These are phyloP conservation scores for Lagenidium giganteum DNA, from an alignment of 352 stramenopile genomes.

Conservation along the genomic window DNA sequence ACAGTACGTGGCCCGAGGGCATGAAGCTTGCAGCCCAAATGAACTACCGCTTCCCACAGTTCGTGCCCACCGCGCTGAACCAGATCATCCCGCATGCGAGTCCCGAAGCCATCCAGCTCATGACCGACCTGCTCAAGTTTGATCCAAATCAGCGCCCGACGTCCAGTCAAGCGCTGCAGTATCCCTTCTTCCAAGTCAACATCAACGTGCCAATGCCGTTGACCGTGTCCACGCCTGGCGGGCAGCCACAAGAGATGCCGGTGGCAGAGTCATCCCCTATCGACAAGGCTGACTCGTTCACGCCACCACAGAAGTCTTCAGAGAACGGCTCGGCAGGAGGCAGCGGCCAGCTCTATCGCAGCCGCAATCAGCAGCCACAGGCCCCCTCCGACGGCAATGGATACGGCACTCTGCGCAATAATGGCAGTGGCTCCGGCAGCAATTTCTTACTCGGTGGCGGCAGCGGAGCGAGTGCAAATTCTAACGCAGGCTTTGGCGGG, in stretches of 20 bases:
- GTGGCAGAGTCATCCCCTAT: slow-evolving; percentile 19
- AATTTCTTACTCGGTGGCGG: too few species aligned
- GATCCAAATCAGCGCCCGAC: slow-evolving; percentile 92
- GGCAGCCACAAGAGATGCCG: slow-evolving; percentile 45
- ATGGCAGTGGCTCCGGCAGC: neutral
- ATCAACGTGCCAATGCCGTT: slow-evolving; percentile 68
- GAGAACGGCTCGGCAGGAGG: slow-evolving; percentile 35
- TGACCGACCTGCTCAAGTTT: slow-evolving; percentile 91
- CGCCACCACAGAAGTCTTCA: slow-evolving; percentile 48
- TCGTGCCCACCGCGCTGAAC: slow-evolving; percentile 84
- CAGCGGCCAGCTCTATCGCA: slow-evolving; percentile 31
- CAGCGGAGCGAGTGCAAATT: slow-evolving; percentile 6
- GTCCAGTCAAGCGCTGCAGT: slow-evolving; percentile 91
- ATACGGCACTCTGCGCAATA: slow-evolving; percentile 37
- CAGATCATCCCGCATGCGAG: slow-evolving; percentile 90
- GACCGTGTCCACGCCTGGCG: slow-evolving; percentile 59
- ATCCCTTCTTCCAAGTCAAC: slow-evolving; percentile 93
- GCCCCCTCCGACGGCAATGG: slow-evolving; percentile 36
- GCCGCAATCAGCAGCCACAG: slow-evolving; percentile 60
- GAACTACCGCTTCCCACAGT: slow-evolving; percentile 95
- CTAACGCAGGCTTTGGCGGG: slow-evolving; percentile 7
- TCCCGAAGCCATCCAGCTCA: slow-evolving; percentile 88
- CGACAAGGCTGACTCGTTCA: slow-evolving; percentile 43
- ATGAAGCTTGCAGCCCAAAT: slow-evolving; percentile 94
- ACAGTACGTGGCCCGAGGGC: slow-evolving; percentile 91